Evolutionary conservation across 1,284 basidiomycete species (phyloP), one percentile per base, ranked within the genome.

Genomic region (Pholiota adiposa): DNA sequence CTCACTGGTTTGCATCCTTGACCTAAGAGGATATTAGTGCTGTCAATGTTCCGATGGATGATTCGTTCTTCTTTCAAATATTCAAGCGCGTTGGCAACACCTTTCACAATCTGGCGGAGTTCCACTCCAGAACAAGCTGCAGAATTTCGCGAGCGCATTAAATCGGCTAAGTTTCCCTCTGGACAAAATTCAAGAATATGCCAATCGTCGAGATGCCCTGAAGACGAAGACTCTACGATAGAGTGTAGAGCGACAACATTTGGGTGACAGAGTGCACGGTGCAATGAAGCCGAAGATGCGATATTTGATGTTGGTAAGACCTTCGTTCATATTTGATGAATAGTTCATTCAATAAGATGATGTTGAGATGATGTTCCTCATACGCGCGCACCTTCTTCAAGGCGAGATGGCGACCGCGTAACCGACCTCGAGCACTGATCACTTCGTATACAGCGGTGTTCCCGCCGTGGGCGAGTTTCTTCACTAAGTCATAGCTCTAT

Each of bases 191-290:
- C 83, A 6, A 83, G 65, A 14, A 83, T 70, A 43, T 81, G 75
- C 44, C 44, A 46, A 56, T 76, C 79, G 25, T 66, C 65, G 12
- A 72, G 71, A 4, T 64, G 64, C 7, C 71, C 61, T 0, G 73
- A 72, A 23, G 67, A 64, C 7, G 72, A 62, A 0, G 73, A 72
- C n/a, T 67, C 64, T 60, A 83, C 81, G 2, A 65, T 66, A 7
- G 78, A 79, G n/a, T 82, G 73, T 2, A 84, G 66, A n/a, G 82
- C 77, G 11, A 81, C 71, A 58, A 85, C 73, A 36, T 75, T 77
- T 4, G 83, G 83, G 65, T 85, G 83, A 64, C 77, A 77, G 8
- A 84, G 70, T 0, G 77, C 68, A 58, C 75, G 75, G 61, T 83
- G 80, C 25, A 83, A 54, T 0, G 66, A 44, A 2, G 68, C 58